A percentile compares a stretch with the other conserved stretches of the same genome.
Conservation (phyloP, 2,329 filamentous ascomycete genomes). For the Phaeosphaeria sp. region DNA sequence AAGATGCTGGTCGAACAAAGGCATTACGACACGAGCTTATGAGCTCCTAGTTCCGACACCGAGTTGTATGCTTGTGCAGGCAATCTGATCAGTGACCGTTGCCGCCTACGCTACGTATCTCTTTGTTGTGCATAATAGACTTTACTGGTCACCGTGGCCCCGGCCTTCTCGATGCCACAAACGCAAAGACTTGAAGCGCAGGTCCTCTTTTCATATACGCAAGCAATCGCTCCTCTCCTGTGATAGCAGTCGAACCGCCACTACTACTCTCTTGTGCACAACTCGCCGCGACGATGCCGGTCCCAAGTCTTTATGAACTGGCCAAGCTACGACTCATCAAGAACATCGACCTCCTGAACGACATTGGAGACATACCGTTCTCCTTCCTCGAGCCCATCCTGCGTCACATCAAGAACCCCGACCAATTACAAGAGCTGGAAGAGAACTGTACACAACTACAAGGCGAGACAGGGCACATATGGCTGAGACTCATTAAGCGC, state of each 20-base stretch:
- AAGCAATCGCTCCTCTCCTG: not conserved
- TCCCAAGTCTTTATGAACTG: slow-evolving; percentile 47
- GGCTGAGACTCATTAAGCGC: slow-evolving; percentile 78
- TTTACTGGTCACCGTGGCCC: not conserved
- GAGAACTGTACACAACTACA: slow-evolving; percentile 76
- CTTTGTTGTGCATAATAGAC: not conserved
- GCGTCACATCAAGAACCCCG: slow-evolving; percentile 71
- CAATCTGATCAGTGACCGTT: slow-evolving; percentile 3
- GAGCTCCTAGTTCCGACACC: not conserved
- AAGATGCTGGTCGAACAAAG: not conserved
- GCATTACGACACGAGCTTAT: not conserved
- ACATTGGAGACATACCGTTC: slow-evolving; percentile 76
- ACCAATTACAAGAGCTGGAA: slow-evolving; percentile 77
- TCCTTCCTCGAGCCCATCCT: slow-evolving; percentile 72
- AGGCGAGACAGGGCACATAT: slow-evolving; percentile 73
- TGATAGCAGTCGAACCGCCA: not conserved
- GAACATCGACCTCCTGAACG: slow-evolving; percentile 60
- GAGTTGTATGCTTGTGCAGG: not conserved
- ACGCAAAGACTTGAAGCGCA: not conserved
- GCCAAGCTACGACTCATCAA: slow-evolving; percentile 50
- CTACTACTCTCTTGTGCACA: not conserved
- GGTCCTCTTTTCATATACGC: not conserved
- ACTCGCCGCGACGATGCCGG: slow-evolving; percentile 37
- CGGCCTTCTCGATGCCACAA: not conserved
- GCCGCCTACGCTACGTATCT: slow-evolving; percentile 3